These are phyloP conservation scores for Podospora anserina DNA, from an alignment of 495 filamentous ascomycete species.

Conservation along the genomic window DNA sequence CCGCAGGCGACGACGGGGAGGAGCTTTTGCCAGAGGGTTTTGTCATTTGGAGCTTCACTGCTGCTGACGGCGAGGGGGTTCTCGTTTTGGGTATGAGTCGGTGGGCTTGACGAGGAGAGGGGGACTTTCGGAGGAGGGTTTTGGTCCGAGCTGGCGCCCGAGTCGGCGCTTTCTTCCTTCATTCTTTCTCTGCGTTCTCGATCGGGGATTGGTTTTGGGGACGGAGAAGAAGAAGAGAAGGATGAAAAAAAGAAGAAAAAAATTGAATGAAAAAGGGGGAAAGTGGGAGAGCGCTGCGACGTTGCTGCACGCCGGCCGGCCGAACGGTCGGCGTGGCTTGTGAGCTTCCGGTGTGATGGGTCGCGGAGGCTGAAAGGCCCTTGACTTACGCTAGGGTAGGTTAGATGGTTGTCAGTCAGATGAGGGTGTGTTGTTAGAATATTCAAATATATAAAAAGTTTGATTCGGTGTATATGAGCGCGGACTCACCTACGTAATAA, in stretches of 20 bases:
- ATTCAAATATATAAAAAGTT: neutral
- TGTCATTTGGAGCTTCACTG: neutral
- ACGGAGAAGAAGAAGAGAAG: neutral
- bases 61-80: neutral
- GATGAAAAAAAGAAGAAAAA: neutral
- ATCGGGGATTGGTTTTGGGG: too few species aligned
- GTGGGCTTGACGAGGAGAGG: neutral
- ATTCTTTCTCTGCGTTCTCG: neutral
- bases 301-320: too few species aligned
- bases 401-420: neutral
- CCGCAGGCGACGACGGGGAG: conserved; percentile 72
- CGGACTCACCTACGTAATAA: neutral
- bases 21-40: conserved; percentile 24
- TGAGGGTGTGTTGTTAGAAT: neutral
- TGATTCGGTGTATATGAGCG: neutral
- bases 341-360: neutral
- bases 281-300: neutral
- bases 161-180: neutral
- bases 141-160: neutral
- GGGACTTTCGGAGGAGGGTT: neutral
- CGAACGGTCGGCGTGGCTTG: neutral
- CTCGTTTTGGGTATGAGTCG: neutral
- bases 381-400: neutral
- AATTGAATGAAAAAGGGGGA: neutral
- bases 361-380: neutral